phyloP scores from a whole-genome alignment of 2,329 filamentous ascomycete genomes.

The Cytospora chrysosperma region DNA sequence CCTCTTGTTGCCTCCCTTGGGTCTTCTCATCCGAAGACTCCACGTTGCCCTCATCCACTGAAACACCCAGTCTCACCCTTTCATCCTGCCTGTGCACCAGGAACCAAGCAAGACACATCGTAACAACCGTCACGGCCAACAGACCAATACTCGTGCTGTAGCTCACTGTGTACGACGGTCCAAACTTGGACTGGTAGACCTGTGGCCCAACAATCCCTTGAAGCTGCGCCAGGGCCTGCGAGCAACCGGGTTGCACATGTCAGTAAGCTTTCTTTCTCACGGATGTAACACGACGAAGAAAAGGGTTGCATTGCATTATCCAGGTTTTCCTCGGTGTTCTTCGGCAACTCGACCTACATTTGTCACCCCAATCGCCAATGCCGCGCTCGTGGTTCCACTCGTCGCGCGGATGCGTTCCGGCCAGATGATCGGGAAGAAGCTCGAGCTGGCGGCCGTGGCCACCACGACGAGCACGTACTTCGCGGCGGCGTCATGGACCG shows the following conservation, averaged over 20 bases:
- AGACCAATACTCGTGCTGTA: constrained; percentile 38
- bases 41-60: not conserved
- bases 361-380: constrained; percentile 38
- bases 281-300: not conserved
- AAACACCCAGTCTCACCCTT: not conserved
- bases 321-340: not conserved
- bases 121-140: constrained; percentile 31
- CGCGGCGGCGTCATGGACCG: constrained; percentile 34
- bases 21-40: not conserved
- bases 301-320: not conserved
- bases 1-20: not conserved
- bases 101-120: constrained; percentile 27
- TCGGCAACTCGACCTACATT: constrained; percentile 28
- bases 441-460: constrained; percentile 38
- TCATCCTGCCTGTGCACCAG: constrained; percentile 26
- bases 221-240: constrained; percentile 33
- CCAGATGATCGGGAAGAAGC: constrained; percentile 41
- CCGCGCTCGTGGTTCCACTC: constrained; percentile 39
- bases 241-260: not conserved
- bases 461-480: constrained; percentile 42
- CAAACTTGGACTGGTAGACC: constrained; percentile 40
- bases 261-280: not conserved
- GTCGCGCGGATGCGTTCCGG: constrained; percentile 41
- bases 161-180: constrained; percentile 38
- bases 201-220: constrained; percentile 41